Percentiles rank a stretch among this genome's conserved stretches.
phyloP scores from a whole-genome alignment of 73 alveolate species.

The Tetrahymena malaccensis region DNA sequence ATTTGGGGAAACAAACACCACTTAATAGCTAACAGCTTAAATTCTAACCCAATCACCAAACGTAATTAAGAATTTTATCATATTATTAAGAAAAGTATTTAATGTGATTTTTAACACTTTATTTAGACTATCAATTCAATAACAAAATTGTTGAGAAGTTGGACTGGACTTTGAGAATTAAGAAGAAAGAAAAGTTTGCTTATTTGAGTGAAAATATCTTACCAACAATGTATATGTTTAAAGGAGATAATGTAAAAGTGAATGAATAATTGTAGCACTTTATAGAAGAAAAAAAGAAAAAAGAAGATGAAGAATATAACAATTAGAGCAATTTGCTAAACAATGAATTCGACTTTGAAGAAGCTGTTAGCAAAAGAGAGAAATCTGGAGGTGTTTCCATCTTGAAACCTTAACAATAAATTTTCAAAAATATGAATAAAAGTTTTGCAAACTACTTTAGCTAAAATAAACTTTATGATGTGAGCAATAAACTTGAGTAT shows the following conservation, averaged over 20 bases:
- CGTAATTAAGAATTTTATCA: neutral
- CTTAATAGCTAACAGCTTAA: neutral
- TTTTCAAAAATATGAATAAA: neutral
- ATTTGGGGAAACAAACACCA: neutral
- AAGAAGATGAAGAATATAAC: neutral
- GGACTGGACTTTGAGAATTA: neutral
- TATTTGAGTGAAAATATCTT: neutral
- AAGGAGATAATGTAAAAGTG: neutral
- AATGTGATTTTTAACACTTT: neutral
- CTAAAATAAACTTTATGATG: neutral
- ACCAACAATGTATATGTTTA: neutral
- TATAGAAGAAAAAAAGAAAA: neutral
- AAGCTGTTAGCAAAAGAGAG: neutral
- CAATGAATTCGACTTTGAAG: neutral
- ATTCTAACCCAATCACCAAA: neutral
- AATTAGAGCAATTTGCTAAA: neutral
- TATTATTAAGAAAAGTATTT: neutral
- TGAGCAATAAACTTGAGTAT: neutral
- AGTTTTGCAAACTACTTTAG: neutral
- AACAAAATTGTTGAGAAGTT: neutral
- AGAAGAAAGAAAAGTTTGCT: neutral
- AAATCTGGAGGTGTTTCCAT: neutral
- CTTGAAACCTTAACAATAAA: neutral
- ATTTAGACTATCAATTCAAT: neutral
- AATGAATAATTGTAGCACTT: neutral